A percentile compares a stretch with the other conserved stretches of the same genome.
Evolutionary conservation across 257 asterid species (phyloP).

Genomic region (Plectranthus barbatus): DNA sequence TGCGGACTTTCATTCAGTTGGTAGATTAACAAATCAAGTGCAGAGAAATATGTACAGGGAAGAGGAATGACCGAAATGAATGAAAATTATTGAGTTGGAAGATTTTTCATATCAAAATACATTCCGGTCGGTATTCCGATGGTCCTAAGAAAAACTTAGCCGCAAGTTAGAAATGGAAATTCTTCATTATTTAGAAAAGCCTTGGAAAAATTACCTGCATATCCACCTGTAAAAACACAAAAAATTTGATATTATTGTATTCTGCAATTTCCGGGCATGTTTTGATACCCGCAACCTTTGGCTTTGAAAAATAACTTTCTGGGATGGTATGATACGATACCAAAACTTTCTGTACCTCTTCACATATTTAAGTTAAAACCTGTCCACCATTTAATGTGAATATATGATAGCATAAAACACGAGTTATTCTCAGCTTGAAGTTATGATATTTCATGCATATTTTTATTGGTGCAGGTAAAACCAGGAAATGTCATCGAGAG

Average conservation of each 20-base stretch:
- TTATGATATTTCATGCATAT: constrained; percentile 11
- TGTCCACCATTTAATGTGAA: background rate
- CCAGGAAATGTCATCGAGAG: constrained; percentile 80
- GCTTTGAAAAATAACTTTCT: too few relatives aligned
- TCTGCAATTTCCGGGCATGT: too few relatives aligned
- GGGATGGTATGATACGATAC: too few relatives aligned
- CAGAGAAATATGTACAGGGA: background rate
- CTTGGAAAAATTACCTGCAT: too few relatives aligned
- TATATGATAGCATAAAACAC: background rate
- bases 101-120: background rate
- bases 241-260: too few relatives aligned
- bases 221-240: too few relatives aligned
- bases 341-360: background rate
- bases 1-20: background rate
- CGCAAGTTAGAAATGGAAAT: too few relatives aligned
- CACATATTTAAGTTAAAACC: background rate
- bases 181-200: too few relatives aligned
- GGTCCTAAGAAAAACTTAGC: too few relatives aligned
- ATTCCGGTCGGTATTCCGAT: background rate
- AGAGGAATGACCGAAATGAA: background rate
- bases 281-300: too few relatives aligned
- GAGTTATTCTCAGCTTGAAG: background rate
- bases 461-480: constrained; percentile 55
- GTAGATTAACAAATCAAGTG: background rate
- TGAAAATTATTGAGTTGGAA: background rate